These are phyloP conservation scores for Yarrowia sp. DNA, from an alignment of 805 yeast genomes.

Conservation along the genomic window DNA sequence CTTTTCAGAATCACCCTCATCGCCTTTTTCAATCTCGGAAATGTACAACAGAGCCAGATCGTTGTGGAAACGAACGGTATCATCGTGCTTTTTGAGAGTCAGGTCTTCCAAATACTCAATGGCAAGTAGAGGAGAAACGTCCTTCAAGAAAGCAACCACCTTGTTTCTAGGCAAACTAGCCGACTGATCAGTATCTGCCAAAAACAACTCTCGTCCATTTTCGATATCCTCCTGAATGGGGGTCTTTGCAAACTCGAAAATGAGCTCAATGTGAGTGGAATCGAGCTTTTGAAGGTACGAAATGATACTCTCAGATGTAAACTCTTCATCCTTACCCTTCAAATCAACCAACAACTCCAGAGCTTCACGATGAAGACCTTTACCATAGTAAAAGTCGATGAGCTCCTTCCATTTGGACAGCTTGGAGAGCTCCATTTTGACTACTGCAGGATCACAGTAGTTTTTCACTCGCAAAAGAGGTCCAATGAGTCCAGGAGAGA, in stretches of 20 bases:
- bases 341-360: conserved; percentile 49
- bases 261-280: conserved; percentile 47
- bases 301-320: conserved; percentile 28
- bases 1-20: conserved; percentile 31
- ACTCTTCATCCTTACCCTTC: not conserved
- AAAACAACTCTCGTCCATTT: conserved; percentile 53
- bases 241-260: conserved; percentile 58
- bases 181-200: conserved; percentile 62
- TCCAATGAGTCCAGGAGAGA: conserved; percentile 70
- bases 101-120: conserved; percentile 54
- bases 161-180: conserved; percentile 54
- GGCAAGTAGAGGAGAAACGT: conserved; percentile 37
- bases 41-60: conserved; percentile 49
- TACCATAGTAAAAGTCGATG: conserved; percentile 71
- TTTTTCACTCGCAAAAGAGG: conserved; percentile 78
- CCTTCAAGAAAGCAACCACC: conserved; percentile 53
- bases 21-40: conserved; percentile 32
- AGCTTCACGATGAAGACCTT: conserved; percentile 63
- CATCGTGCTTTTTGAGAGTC: conserved; percentile 44
- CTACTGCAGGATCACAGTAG: conserved; percentile 64
- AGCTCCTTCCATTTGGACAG: conserved; percentile 60
- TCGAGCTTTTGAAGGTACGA: conserved; percentile 32
- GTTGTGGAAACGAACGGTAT: conserved; percentile 44
- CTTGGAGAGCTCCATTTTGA: conserved; percentile 50
- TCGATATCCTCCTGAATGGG: conserved; percentile 44